Conservation (phyloP, 805 yeast species). For the Metschnikowia orientalis region DNA sequence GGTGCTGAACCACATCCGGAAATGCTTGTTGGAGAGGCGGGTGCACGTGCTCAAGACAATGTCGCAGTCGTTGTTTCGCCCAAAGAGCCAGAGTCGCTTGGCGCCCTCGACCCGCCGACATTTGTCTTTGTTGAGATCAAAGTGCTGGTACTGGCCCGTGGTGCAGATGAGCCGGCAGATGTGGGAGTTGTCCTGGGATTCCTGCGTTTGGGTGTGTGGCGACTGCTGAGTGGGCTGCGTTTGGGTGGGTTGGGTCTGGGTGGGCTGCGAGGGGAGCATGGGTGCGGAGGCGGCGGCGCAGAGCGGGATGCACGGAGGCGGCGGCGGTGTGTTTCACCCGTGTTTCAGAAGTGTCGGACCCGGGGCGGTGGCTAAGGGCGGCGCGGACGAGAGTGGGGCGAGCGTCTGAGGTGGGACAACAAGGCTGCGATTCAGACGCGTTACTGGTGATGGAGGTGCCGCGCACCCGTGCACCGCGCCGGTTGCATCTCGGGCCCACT, state of each 20-base stretch:
- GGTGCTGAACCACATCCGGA: conserved; percentile 62
- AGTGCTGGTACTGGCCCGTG: conserved; percentile 47
- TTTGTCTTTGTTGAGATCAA: conserved; percentile 40
- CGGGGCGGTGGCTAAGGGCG: too few relatives aligned
- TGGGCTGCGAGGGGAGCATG: conserved; percentile 4
- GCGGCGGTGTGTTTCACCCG: too few relatives aligned
- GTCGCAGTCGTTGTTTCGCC: conserved; percentile 67
- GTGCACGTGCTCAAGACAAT: conserved; percentile 54
- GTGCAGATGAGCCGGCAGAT: conserved; percentile 61
- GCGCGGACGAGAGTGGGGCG: too few relatives aligned
- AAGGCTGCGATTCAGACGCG: too few relatives aligned
- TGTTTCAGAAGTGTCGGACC: too few relatives aligned
- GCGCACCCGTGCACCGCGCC: too few relatives aligned
- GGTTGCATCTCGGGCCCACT: too few relatives aligned
- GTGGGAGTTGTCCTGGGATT: conserved; percentile 21
- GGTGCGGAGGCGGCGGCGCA: not conserved
- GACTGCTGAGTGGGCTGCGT: conserved; percentile 23
- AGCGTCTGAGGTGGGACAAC: too few relatives aligned
- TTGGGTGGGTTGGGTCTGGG: conserved; percentile 31
- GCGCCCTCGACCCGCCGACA: conserved; percentile 12
- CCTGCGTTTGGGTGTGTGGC: conserved; percentile 14
- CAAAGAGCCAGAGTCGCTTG: conserved; percentile 60
- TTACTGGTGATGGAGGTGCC: too few relatives aligned
- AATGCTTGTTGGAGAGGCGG: conserved; percentile 71
- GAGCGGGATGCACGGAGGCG: too few relatives aligned